Evolutionary conservation across 225 moss, liverwort and hornwort genomes (phyloP).

Genomic region (Ulota crispa): DNA sequence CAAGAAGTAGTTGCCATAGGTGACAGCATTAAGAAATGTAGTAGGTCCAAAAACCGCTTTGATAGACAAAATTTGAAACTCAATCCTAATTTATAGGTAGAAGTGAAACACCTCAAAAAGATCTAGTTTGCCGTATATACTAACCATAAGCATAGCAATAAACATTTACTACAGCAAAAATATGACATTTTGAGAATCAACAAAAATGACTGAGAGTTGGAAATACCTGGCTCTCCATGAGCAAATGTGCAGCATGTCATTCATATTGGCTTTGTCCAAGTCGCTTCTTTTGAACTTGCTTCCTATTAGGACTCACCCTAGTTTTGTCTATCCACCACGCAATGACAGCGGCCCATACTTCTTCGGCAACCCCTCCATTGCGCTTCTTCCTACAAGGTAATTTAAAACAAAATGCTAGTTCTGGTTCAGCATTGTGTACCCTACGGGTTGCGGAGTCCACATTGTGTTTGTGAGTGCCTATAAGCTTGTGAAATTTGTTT

Average conservation of each 20-base stretch:
- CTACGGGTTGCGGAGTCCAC: not conserved
- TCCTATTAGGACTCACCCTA: fast-evolving
- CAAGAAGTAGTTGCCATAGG: no score
- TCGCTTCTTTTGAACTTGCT: not conserved
- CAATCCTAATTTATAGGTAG: no score
- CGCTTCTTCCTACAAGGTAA: not conserved
- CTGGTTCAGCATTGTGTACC: not conserved
- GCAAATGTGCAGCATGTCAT: not conserved
- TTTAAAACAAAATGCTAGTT: not conserved
- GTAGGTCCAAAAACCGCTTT: no score
- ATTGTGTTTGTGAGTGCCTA: not conserved
- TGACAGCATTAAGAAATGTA: no score
- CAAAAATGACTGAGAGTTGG: no score
- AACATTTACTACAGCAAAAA: no score
- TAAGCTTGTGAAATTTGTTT: not conserved
- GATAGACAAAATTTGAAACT: no score
- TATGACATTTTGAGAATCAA: no score
- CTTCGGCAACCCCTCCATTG: not conserved
- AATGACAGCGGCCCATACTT: not conserved
- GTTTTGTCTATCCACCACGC: not conserved
- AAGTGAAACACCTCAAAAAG: no score
- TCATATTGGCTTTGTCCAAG: not conserved
- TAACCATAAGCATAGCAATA: no score
- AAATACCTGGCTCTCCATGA: not conserved
- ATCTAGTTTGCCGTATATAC: no score